A percentile compares a stretch with the other conserved stretches of the same genome.
Conservation (phyloP, 495 filamentous ascomycete species). For the Tuber magnatum region DNA sequence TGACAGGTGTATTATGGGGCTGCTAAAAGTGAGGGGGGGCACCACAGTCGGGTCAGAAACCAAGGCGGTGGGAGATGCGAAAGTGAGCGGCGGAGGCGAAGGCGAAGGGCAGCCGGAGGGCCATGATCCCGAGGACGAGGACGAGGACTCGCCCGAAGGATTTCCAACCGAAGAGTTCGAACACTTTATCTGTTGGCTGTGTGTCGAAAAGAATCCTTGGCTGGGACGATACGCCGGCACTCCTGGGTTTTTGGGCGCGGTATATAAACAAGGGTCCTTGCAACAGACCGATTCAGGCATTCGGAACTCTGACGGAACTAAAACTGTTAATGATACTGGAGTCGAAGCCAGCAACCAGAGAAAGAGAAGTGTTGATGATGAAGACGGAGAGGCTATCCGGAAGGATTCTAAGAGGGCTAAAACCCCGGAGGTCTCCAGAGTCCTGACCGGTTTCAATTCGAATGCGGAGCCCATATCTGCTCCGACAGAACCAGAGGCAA, state of each 20-base stretch:
- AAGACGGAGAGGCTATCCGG: conserved; percentile 43
- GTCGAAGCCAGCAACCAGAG: conserved; percentile 43
- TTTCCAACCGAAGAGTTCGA: conserved; percentile 90
- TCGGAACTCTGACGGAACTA: conserved; percentile 6
- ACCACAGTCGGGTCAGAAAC: conserved; percentile 13
- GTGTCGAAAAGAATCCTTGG: conserved; percentile 82
- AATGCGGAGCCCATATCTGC: conserved; percentile 17
- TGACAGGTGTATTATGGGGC: conserved; percentile 82
- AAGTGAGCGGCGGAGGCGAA: conserved; percentile 1
- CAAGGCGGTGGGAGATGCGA: neutral
- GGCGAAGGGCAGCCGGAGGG: conserved; percentile 28
- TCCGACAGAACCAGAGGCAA: conserved; percentile 27
- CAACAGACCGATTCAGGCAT: conserved; percentile 7
- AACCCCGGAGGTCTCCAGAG: conserved; percentile 42
- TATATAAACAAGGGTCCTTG: conserved; percentile 38
- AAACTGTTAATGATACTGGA: neutral
- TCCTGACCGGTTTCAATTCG: conserved; percentile 12
- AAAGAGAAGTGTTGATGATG: conserved; percentile 72
- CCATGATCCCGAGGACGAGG: conserved; percentile 48
- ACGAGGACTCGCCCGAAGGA: conserved; percentile 57
- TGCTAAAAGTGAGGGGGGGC: conserved; percentile 7
- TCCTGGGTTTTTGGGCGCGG: conserved; percentile 69
- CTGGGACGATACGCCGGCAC: conserved; percentile 83
- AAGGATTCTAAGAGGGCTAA: conserved; percentile 57
- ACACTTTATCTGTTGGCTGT: conserved; percentile 87